These are phyloP conservation scores for Juncus effusus DNA, from an alignment of 176 grass and related monocot genomes.

Conservation along the genomic window DNA sequence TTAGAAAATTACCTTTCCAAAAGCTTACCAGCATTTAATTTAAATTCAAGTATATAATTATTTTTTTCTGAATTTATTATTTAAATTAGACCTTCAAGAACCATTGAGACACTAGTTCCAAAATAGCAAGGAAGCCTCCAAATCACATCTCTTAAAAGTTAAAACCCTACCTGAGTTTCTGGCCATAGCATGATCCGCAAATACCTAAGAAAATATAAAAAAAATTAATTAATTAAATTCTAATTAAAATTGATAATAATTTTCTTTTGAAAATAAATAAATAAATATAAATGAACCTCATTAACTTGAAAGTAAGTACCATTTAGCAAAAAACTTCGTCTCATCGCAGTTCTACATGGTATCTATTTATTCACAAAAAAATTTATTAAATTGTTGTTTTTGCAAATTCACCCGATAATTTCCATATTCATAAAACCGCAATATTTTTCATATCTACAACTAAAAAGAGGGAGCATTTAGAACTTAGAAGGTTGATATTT, in stretches of 20 bases:
- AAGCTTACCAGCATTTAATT: conserved; percentile 52
- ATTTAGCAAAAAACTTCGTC: conserved; percentile 90
- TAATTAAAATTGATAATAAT: not conserved
- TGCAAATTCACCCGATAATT: too few relatives aligned
- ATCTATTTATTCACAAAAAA: conserved; percentile 47
- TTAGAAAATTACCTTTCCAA: conserved; percentile 70
- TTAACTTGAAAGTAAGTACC: conserved; percentile 99
- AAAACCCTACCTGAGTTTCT: conserved; percentile 54
- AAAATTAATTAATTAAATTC: not conserved
- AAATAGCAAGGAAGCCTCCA: conserved; percentile 84
- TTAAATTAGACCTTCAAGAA: conserved; percentile 71
- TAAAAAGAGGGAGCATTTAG: too few relatives aligned
- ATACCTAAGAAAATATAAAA: conserved; percentile 53
- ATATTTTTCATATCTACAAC: too few relatives aligned
- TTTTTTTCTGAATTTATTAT: not conserved
- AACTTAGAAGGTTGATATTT: too few relatives aligned
- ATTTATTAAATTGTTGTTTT: not conserved
- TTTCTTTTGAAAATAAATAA: not conserved
- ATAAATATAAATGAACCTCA: conserved; percentile 47
- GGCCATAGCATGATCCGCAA: conserved; percentile 84
- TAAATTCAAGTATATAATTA: not conserved
- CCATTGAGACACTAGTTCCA: conserved; percentile 75
- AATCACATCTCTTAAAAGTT: conserved; percentile 57
- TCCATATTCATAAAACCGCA: too few relatives aligned
- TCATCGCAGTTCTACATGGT: conserved; percentile 95